Conservation (phyloP, 2,329 filamentous ascomycete species). For the Phyllosticta citribraziliensis region DNA sequence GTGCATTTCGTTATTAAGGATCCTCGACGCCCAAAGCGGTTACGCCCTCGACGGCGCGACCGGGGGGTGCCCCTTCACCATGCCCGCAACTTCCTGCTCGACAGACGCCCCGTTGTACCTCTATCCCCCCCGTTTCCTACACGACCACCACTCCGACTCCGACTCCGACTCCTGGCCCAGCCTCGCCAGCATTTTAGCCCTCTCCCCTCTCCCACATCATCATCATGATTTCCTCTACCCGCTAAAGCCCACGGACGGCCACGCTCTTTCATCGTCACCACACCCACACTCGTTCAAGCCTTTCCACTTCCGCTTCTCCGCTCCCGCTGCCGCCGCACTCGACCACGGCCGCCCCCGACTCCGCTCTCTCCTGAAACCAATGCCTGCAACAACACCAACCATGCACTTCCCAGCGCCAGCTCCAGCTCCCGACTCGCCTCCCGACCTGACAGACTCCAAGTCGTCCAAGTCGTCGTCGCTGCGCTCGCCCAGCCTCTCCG, state of each 20-base stretch:
- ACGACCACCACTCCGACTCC: slow-evolving; percentile 18
- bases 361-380: slow-evolving; percentile 27
- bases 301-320: slow-evolving; percentile 11
- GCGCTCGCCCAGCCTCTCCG: slow-evolving; percentile 67
- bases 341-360: slow-evolving; percentile 11
- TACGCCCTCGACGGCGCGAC: slow-evolving; percentile 1
- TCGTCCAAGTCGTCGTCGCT: slow-evolving; percentile 88
- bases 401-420: slow-evolving; percentile 14
- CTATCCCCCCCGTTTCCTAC: slow-evolving; percentile 13
- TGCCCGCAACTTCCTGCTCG: slow-evolving; percentile 10
- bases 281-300: slow-evolving; percentile 17
- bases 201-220: not conserved
- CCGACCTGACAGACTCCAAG: slow-evolving; percentile 73
- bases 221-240: slow-evolving; percentile 24
- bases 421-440: slow-evolving; percentile 55
- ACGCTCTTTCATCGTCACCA: not conserved
- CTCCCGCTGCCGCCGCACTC: slow-evolving; percentile 10
- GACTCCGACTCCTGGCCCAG: slow-evolving; percentile 17
- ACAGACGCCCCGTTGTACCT: slow-evolving; percentile 2
- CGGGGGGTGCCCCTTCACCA: slow-evolving; percentile 9
- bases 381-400: slow-evolving; percentile 16
- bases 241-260: slow-evolving; percentile 19
- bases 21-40: slow-evolving; percentile 8
- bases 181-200: slow-evolving; percentile 21
- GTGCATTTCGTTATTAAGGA: slow-evolving; percentile 10